Percentiles rank a stretch among this genome's conserved stretches.
Conservation (phyloP, 2,329 filamentous ascomycete genomes). For the Verticillium tricorpus region DNA sequence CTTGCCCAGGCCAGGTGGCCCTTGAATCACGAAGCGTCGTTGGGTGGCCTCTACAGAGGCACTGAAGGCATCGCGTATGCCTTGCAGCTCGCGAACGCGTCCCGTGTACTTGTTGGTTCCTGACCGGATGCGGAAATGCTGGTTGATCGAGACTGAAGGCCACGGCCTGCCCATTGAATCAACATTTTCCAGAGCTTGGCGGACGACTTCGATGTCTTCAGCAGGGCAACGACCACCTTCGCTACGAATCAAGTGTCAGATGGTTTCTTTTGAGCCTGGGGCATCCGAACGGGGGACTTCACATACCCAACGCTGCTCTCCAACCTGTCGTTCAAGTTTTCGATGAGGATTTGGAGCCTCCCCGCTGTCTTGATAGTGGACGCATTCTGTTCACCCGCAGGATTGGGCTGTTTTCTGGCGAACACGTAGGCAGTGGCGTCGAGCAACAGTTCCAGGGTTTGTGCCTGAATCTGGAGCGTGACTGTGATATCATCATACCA, state of each 20-base stretch:
- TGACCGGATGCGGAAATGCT: neutral
- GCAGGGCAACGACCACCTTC: neutral
- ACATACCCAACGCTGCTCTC: neutral
- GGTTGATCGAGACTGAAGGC: neutral
- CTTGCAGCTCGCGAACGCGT: neutral
- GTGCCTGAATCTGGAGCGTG: neutral
- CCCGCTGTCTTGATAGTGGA: neutral
- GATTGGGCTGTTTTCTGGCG: neutral
- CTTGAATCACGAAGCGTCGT: neutral
- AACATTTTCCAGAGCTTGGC: neutral
- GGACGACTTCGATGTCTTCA: neutral
- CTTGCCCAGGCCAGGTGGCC: neutral
- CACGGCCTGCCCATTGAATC: neutral
- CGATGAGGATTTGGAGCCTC: neutral
- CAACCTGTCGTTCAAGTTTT: neutral
- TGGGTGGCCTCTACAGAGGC: neutral
- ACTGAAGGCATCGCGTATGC: neutral
- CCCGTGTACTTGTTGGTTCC: neutral
- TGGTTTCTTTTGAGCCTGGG: neutral
- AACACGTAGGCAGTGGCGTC: neutral
- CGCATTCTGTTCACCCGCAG: neutral
- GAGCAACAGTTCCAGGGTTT: neutral
- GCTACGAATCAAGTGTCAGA: neutral
- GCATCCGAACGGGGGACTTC: neutral
- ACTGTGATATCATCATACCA: neutral